These are phyloP conservation scores for Danielia oregonensis DNA, from an alignment of 805 yeast genomes.

Conservation along the genomic window DNA sequence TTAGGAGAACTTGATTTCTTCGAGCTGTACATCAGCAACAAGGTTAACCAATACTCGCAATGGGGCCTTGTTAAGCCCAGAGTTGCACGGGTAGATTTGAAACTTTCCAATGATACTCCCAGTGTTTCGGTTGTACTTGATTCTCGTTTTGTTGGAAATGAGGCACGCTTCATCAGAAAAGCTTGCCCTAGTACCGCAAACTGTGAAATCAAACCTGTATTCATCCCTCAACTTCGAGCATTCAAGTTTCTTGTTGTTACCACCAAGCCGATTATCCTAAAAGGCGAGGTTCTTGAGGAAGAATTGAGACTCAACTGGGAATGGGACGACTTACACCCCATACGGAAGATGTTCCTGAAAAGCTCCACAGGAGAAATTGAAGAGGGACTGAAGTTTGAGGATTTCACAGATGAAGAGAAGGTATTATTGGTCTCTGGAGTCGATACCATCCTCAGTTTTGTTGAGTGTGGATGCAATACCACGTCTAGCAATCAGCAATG, in stretches of 20 bases:
- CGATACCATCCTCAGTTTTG: conserved; percentile 57
- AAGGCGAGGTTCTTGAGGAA: conserved; percentile 32
- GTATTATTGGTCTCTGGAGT: conserved; percentile 55
- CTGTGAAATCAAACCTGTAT: conserved; percentile 55
- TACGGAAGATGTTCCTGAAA: conserved; percentile 44
- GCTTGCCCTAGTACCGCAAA: conserved; percentile 66
- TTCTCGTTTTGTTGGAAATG: conserved; percentile 75
- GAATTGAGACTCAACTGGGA: conserved; percentile 84
- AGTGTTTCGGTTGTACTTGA: conserved; percentile 69
- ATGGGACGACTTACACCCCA: conserved; percentile 82
- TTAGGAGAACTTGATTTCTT: conserved; percentile 72
- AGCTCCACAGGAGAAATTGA: conserved; percentile 13
- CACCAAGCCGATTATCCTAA: conserved; percentile 43
- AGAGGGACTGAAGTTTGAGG: conserved; percentile 48
- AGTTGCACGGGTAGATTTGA: conserved; percentile 24
- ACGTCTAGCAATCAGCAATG: conserved; percentile 43
- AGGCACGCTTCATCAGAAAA: conserved; percentile 68
- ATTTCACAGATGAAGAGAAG: conserved; percentile 49
- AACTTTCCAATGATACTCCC: conserved; percentile 18
- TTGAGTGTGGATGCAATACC: conserved; percentile 61
- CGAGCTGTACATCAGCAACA: conserved; percentile 57
- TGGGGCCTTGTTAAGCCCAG: conserved; percentile 63
- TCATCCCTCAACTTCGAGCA: conserved; percentile 34
- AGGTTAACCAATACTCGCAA: conserved; percentile 69
- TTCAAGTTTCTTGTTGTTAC: conserved; percentile 58